A percentile compares a stretch with the other conserved stretches of the same genome.
phyloP scores from a whole-genome alignment of 257 asterid species.

The Solanum sejunctum region DNA sequence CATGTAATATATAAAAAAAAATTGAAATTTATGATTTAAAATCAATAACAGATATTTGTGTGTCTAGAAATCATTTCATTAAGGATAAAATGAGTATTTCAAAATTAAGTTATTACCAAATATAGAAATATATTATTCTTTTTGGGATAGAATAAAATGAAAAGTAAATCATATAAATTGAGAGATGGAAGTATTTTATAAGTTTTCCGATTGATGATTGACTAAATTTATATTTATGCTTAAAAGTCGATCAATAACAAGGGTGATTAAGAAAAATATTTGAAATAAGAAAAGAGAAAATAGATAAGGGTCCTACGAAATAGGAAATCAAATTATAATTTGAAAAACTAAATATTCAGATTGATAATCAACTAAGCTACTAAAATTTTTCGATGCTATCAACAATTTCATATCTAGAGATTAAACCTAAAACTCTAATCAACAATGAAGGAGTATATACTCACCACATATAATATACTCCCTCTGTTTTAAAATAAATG shows the following conservation, averaged over 20 bases:
- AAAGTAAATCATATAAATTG: no score
- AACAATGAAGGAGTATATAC: background rate
- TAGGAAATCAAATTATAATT: background rate
- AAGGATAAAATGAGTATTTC: no score
- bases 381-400: background rate
- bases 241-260: background rate
- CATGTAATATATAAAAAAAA: no score
- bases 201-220: background rate
- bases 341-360: background rate
- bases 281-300: background rate
- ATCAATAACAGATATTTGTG: no score
- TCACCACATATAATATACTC: background rate
- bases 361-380: background rate
- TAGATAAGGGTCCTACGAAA: background rate
- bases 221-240: background rate
- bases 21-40: no score
- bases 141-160: no score
- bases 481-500: no score
- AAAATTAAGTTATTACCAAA: no score
- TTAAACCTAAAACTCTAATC: background rate
- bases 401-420: background rate
- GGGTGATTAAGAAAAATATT: background rate
- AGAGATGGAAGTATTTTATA: no score
- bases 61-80: no score
- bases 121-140: no score